A percentile compares a stretch with the other conserved stretches of the same genome.
Conservation (phyloP, 1,284 basidiomycete species). For the Ceratorhiza oryzae-sativae region DNA sequence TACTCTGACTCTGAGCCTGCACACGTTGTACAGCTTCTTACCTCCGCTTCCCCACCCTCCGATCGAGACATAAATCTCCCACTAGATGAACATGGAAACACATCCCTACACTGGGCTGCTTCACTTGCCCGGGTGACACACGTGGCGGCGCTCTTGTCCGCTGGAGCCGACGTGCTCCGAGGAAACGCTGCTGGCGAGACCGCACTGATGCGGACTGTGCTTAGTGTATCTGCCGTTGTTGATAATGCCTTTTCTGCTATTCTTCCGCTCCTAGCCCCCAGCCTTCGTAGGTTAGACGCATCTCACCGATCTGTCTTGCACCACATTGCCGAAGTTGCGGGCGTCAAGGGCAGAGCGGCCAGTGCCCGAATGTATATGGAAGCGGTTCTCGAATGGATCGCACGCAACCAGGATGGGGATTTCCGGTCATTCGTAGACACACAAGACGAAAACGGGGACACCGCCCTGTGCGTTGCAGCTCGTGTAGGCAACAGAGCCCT, state of each 20-base stretch:
- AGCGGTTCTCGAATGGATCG: slow-evolving; percentile 85
- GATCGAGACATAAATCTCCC: slow-evolving; percentile 73
- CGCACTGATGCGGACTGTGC: slow-evolving; percentile 88
- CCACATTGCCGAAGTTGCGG: slow-evolving; percentile 90
- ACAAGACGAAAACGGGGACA: slow-evolving; percentile 96
- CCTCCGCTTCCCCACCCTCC: slow-evolving; percentile 50
- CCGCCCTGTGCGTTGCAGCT: slow-evolving; percentile 93
- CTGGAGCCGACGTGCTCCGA: slow-evolving; percentile 84
- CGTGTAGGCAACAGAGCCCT: slow-evolving; percentile 90
- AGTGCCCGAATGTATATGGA: slow-evolving; percentile 93
- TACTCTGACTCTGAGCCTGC: slow-evolving; percentile 19
- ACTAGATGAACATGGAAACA: slow-evolving; percentile 94
- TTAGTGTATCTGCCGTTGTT: slow-evolving; percentile 89
- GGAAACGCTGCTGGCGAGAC: slow-evolving; percentile 97
- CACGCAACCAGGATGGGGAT: slow-evolving; percentile 68
- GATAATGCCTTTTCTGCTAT: slow-evolving; percentile 75
- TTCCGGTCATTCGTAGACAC: slow-evolving; percentile 87
- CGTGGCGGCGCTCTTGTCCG: slow-evolving; percentile 70
- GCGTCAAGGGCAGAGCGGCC: slow-evolving; percentile 84
- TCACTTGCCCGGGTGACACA: slow-evolving; percentile 78
- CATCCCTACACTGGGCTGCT: slow-evolving; percentile 91
- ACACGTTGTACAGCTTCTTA: slow-evolving; percentile 53
- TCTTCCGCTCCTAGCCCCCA: slow-evolving; percentile 68
- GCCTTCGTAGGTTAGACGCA: slow-evolving; percentile 89
- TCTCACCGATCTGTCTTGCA: slow-evolving; percentile 92